Evolutionary conservation across 768 basidiomycete genomes (phyloP).

Genomic region (Pisolithus microcarpus): DNA sequence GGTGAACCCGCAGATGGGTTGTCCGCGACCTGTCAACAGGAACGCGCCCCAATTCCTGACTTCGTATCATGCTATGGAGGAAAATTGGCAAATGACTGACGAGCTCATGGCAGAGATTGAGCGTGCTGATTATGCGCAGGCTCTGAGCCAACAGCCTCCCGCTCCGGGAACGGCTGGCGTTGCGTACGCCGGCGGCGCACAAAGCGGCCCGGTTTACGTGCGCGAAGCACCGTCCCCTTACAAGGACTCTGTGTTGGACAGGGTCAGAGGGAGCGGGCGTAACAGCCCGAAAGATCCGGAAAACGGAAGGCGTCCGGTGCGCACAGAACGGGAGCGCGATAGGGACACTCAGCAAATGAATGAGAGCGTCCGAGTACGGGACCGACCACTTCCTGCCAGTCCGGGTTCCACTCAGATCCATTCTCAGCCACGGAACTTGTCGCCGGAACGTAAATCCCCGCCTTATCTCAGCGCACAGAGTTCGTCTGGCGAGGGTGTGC

Average conservation of each 20-base stretch:
- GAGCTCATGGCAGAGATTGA: conserved; percentile 69
- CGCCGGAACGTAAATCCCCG: conserved; percentile 49
- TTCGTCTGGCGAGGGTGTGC: conserved; percentile 37
- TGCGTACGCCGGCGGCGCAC: conserved; percentile 42
- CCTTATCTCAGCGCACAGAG: conserved; percentile 42
- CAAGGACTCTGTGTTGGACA: conserved; percentile 47
- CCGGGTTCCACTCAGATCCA: conserved; percentile 35
- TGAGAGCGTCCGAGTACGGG: conserved; percentile 19
- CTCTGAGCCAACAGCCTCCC: conserved; percentile 39
- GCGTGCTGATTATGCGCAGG: conserved; percentile 57
- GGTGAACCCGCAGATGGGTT: conserved; percentile 36
- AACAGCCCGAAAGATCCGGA: conserved; percentile 52
- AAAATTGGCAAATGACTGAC: conserved; percentile 60
- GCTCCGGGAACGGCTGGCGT: conserved; percentile 35
- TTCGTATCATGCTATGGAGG: conserved; percentile 48
- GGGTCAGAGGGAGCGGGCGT: conserved; percentile 45
- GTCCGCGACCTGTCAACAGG: conserved; percentile 60
- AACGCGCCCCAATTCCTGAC: conserved; percentile 48
- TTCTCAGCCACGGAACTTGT: conserved; percentile 36
- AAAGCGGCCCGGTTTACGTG: conserved; percentile 30
- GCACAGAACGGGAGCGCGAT: conserved; percentile 30
- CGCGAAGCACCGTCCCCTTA: conserved; percentile 37
- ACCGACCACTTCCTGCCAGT: conserved; percentile 27
- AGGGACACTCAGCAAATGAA: conserved; percentile 33
- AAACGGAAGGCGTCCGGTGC: conserved; percentile 16